Base-by-base conservation (phyloP, 495 filamentous ascomycete species). In the Daldinia concentrica region DNA sequence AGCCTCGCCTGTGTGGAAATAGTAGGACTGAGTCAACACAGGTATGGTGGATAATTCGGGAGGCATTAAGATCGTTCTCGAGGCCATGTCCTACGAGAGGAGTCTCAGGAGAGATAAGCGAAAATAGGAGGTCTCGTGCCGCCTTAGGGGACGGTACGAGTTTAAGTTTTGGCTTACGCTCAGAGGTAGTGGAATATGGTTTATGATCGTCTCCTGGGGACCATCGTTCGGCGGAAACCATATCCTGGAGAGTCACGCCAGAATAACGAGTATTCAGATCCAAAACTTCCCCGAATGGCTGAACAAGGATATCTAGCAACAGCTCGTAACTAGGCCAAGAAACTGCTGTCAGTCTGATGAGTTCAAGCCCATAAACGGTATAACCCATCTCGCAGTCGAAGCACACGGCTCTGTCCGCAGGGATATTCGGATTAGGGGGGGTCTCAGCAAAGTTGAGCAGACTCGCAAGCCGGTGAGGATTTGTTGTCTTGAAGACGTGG, bases 321-420 rank as follows among this genome's bases (percentile, higher is more conserved):
- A 85, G 84, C 62, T 88, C 84, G 22, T 93, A 92, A 34, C 84
- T 80, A 1, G 95, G 95, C 92, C 95, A 99, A 64, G 91, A 89
- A 32, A 92, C 88, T 8, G 91, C 93, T 0, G 95, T 97, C 22
- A 99, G 76, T 17, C 95, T 91, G 51, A 98, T 89, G 14, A 99
- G 83, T 75, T 99, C 95, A 62, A 98, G 76, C 0, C 95, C 95
- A 37, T 89, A 70, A 1, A 90, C 90, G 0, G 95, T 98, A 76
- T 95, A 99, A 8, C 92, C 92, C 95, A 99, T 99, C 75, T 99
- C 95, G 76, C 96, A 97, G 78, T 99, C 95, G 71, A 99, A 90
- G 72, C 88, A 90, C 14, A 98, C 87, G 3, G 89, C 85, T 30
- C 80, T 74, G 41, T 83, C 78, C 24, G 71, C 72, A 9, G 78